Evolutionary conservation across 257 asterid species (phyloP).

Genomic region (Ophiorrhiza pumila): DNA sequence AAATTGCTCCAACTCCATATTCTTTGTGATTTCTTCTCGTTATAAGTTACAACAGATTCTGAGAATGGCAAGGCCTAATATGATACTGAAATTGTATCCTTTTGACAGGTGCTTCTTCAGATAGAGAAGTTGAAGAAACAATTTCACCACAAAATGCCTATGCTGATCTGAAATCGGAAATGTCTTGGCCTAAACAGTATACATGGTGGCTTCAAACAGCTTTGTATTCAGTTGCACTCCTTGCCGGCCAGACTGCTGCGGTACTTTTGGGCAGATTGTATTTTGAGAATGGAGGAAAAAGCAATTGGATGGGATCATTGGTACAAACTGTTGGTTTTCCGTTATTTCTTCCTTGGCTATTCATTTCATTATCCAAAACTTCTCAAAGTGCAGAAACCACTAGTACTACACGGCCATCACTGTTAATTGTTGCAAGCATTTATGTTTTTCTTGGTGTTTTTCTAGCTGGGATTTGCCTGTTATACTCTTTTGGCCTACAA

Average conservation of each 20-base stretch:
- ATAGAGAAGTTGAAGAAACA: neutral
- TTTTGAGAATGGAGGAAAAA: constrained; percentile 6
- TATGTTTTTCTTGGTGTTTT: neutral
- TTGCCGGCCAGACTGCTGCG: constrained; percentile 2
- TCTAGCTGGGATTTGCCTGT: constrained; percentile 5
- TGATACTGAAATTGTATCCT: neutral
- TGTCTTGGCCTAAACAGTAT: neutral
- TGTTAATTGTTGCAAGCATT: neutral
- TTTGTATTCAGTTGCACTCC: constrained; percentile 3
- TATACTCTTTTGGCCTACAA: constrained; percentile 4
- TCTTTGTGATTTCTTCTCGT: neutral
- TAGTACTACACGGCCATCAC: neutral
- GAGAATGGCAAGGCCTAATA: neutral
- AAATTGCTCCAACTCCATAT: neutral
- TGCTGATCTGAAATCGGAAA: neutral
- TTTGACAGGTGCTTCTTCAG: neutral
- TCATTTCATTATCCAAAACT: neutral
- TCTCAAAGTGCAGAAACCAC: neutral
- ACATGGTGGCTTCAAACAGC: constrained; percentile 10
- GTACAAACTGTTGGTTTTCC: constrained; percentile 6
- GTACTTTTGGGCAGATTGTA: constrained; percentile 7
- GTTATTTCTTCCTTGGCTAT: neutral
- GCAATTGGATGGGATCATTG: constrained; percentile 7
- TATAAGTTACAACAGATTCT: neutral
- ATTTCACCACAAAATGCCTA: neutral